Evolutionary conservation across 306 rosid species (phyloP), one percentile per base, ranked within the genome.

Genomic region (Luffa acutangula): DNA sequence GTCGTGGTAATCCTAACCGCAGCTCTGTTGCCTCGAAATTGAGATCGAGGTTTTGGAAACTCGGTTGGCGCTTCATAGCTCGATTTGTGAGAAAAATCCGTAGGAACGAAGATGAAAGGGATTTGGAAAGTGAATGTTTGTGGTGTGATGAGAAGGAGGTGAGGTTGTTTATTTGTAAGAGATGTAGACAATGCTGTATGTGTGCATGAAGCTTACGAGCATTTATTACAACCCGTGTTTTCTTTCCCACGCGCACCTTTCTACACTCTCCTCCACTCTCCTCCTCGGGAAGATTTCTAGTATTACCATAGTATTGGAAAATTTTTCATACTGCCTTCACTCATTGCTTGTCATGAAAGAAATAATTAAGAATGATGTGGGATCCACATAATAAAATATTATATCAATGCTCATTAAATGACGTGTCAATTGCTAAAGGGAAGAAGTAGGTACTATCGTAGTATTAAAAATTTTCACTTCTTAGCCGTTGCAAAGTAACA

Each of bases 1-100:
- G 25, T 31, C 2, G n/a, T 13, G 59, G 77, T 33, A 73, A 48
- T 48, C 77, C 77, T 48, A 73, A 48, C 31, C 77, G 41, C 2
- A 73, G 59, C 77, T 48, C 60, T 1, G 77, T 73, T 7, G 58
- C 77, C 13, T 73, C 59, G 77, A 73, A 73, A 73, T 73, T 48
- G 42, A 73, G 59, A 73, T 73, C 43, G 42, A 37, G 25, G 75
- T 14, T 48, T 48, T 15, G 13, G 42, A 73, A 46, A 73, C 21
- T 73, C 14, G 59, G 21, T 5, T 31, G 58, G n/a, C 77, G 39
- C 31, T 73, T 49, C 77, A 71, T 48, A 1, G 39, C 59, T 73
- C 4, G 9, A 52, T 59, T 9, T 9, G 34, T 10, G 70, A 3
- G 43, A 0, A 14, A 63, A 34, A 63, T 63, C 4, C 9, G 70